Evolutionary conservation across 202 grass and related monocot species (phyloP), one percentile per base, ranked within the genome.

Genomic region (Setaria italica): DNA sequence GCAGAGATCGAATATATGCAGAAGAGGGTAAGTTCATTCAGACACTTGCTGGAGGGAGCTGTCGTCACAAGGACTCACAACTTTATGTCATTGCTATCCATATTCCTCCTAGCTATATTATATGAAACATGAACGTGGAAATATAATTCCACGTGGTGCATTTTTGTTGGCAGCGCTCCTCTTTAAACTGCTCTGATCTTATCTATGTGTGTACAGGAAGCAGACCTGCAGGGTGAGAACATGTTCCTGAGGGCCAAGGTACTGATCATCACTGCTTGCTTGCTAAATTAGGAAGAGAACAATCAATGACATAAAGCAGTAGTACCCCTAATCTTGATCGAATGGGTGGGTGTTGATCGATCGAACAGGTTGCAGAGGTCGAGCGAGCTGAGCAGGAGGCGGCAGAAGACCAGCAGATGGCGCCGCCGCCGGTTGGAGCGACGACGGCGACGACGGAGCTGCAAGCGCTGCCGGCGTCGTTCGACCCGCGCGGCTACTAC

Each of bases 221-320:
- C 76, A 62, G 88, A 94, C 59, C 76, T 92, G 48, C 83, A 97
- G 76, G 87, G 87, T 53, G 92, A 97, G 67, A 88, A 97, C 73
- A 84, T 89, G 43, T 85, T 80, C 48, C 81, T 97, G 41, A 87
- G 94, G 85, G 76, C 87, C 32, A 97, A 97, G 91, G 94, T 97
- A 93, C 5, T 3, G n/a, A 76, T 35, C 49, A 59, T 10, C n/a
- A 15, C 19, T 21, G 5, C 51, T 50, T 8, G 39, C 39, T 9
- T 41, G 16, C 17, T 1, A 68, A 5, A 57, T 30, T 34, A 67
- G 35, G 9, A 41, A 54, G 30, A 48, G 30, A 41, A 34, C 25
- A 25, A 1, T 73, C 4, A 14, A 15, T 16, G 30, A 2, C 33
- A 41, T 41, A 5, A 6, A 29, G 59, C 59, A 62, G 54, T 21